Conservation (phyloP, 148 eudicot species). For the Beta vulgaris region DNA sequence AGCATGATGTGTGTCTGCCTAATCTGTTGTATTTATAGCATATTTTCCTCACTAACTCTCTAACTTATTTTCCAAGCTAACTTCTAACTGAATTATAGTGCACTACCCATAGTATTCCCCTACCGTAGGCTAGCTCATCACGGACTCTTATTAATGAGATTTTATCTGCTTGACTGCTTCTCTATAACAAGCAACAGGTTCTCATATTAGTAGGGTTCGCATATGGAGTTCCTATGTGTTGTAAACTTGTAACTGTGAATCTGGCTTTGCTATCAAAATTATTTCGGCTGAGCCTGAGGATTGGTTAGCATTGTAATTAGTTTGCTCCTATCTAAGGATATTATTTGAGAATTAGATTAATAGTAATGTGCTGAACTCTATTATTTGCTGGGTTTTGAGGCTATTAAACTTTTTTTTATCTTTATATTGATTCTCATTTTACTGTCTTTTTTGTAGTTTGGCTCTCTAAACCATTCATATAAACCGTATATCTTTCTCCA, state of each 20-base stretch:
- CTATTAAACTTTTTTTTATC: neutral
- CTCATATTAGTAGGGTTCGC: too few relatives aligned
- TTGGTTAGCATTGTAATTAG: neutral
- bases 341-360: neutral
- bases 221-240: neutral
- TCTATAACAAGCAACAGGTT: too few relatives aligned
- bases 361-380: neutral
- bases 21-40: too few relatives aligned
- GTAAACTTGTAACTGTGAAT: neutral
- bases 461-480: neutral
- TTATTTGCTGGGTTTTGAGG: neutral
- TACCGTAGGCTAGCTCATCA: too few relatives aligned
- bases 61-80: too few relatives aligned
- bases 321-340: neutral
- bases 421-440: neutral
- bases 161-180: too few relatives aligned
- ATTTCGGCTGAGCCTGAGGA: neutral
- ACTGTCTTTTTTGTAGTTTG: neutral
- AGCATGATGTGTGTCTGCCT: too few relatives aligned
- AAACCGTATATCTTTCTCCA: neutral
- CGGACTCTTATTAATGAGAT: too few relatives aligned
- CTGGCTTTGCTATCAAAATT: neutral
- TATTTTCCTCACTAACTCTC: too few relatives aligned
- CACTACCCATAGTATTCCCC: too few relatives aligned
- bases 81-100: too few relatives aligned